These are phyloP conservation scores for Rhododendron vialii DNA, from an alignment of 148 eudicot genomes.

Conservation along the genomic window DNA sequence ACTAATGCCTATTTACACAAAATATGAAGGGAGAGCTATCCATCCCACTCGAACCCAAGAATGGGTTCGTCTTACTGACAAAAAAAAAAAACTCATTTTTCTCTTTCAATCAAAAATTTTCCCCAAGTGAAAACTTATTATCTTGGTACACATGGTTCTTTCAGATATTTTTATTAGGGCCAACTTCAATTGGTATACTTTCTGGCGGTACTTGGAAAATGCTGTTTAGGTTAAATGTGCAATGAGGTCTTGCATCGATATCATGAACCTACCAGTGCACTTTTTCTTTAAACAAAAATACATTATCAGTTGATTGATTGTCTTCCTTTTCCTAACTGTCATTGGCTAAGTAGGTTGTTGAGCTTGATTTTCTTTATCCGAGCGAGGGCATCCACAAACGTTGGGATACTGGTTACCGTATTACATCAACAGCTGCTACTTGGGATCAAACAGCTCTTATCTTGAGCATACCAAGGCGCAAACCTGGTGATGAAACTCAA, in stretches of 20 bases:
- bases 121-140: background rate
- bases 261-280: background rate
- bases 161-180: background rate
- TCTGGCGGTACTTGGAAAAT: background rate
- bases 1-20: too few species aligned
- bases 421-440: conserved; percentile 80
- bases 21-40: too few species aligned
- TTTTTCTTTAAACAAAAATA: background rate
- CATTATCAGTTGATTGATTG: too few species aligned
- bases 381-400: conserved; percentile 89
- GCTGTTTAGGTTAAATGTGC: background rate
- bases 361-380: conserved; percentile 86
- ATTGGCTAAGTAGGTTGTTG: conserved; percentile 57
- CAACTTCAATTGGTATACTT: background rate
- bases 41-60: too few species aligned
- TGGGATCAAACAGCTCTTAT: conserved; percentile 79
- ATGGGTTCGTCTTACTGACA: too few species aligned
- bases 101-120: too few species aligned
- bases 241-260: background rate
- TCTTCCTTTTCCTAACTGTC: background rate
- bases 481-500: conserved; percentile 76
- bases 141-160: background rate
- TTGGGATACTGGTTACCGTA: conserved; percentile 79
- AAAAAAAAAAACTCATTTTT: background rate
- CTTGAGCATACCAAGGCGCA: conserved; percentile 81